Conservation (phyloP, 2,329 filamentous ascomycete species). For the Bipolaris oryzae region DNA sequence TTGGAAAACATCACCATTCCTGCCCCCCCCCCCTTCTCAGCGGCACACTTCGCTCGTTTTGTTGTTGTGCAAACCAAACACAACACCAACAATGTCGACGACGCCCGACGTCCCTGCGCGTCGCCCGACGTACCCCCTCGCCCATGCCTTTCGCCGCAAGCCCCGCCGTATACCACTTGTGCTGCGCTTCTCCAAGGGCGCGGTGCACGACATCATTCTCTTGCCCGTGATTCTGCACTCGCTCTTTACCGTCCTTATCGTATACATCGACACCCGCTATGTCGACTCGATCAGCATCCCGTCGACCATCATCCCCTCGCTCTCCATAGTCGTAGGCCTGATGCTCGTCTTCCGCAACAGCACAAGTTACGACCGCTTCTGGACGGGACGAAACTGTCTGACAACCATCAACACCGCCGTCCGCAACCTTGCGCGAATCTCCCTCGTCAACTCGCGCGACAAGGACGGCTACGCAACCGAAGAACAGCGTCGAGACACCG, state of each 20-base stretch:
- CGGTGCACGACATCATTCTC: constrained; percentile 64
- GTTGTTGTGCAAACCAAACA: background rate
- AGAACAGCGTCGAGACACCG: constrained; percentile 61
- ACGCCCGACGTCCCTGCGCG: constrained; percentile 24
- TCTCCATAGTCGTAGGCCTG: constrained; percentile 69
- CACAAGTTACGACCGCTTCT: constrained; percentile 69
- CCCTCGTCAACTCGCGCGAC: constrained; percentile 56
- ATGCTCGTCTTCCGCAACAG: constrained; percentile 72
- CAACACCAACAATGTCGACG: constrained; percentile 9
- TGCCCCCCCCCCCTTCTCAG: background rate
- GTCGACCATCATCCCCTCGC: constrained; percentile 64
- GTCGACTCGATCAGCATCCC: constrained; percentile 61
- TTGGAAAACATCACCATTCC: background rate
- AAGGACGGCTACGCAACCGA: constrained; percentile 30
- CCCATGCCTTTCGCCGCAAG: constrained; percentile 54
- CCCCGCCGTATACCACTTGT: constrained; percentile 66
- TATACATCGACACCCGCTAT: constrained; percentile 61
- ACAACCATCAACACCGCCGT: constrained; percentile 63
- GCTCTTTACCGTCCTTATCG: constrained; percentile 63
- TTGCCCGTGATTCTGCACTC: constrained; percentile 64
- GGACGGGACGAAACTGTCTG: constrained; percentile 64
- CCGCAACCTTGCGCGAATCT: constrained; percentile 64
- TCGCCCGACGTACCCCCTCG: constrained; percentile 54
- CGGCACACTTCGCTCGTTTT: background rate
- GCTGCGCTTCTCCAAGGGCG: constrained; percentile 68